These are phyloP conservation scores for Akanthomyces uredinophilus DNA, from an alignment of 2,329 filamentous ascomycete species.

Conservation along the genomic window DNA sequence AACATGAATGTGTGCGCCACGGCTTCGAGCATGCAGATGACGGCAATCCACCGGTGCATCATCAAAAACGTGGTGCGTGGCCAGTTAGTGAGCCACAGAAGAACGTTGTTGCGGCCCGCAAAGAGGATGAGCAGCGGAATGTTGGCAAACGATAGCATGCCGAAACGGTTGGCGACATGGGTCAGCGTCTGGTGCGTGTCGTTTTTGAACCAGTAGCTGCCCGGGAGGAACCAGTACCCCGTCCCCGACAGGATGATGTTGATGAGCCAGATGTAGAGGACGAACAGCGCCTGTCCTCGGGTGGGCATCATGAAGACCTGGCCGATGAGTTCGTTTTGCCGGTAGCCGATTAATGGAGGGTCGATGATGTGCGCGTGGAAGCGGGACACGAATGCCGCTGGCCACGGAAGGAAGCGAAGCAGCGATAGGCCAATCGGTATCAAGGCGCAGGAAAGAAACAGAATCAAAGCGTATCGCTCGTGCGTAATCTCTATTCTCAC, in stretches of 20 bases:
- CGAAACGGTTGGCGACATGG: constrained; percentile 34
- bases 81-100: constrained; percentile 42
- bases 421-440: constrained; percentile 24
- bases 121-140: constrained; percentile 36
- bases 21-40: constrained; percentile 36
- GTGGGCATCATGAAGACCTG: constrained; percentile 27
- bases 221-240: constrained; percentile 22
- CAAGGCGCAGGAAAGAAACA: constrained; percentile 21
- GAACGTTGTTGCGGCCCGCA: constrained; percentile 38
- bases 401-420: constrained; percentile 24
- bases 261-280: constrained; percentile 29
- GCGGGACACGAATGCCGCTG: not conserved
- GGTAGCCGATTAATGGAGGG: constrained; percentile 16
- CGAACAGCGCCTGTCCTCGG: constrained; percentile 34
- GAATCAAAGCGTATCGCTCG: constrained; percentile 22
- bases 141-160: constrained; percentile 33
- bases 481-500: constrained; percentile 15
- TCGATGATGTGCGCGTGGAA: constrained; percentile 20
- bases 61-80: constrained; percentile 41
- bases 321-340: constrained; percentile 16
- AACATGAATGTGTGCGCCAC: constrained; percentile 37
- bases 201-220: constrained; percentile 25
- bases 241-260: constrained; percentile 30
- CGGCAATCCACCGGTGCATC: constrained; percentile 43
- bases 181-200: constrained; percentile 23